These are phyloP conservation scores for Ambrosiella xylebori DNA, from an alignment of 2,329 filamentous ascomycete genomes.

Conservation along the genomic window DNA sequence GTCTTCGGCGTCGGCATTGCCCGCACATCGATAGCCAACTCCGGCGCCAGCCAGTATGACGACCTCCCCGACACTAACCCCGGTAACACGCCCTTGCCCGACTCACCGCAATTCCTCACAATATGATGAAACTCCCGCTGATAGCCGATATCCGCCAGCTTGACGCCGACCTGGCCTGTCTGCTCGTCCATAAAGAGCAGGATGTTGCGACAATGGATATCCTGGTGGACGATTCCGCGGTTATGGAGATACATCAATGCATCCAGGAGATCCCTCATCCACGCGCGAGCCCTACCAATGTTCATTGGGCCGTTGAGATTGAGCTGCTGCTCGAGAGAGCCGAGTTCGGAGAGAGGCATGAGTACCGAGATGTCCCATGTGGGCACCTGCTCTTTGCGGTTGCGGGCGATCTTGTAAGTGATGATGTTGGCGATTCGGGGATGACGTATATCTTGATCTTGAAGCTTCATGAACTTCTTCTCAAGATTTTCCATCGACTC, in stretches of 20 bases:
- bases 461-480: constrained; percentile 56
- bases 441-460: constrained; percentile 45
- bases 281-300: constrained; percentile 61
- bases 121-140: constrained; percentile 50
- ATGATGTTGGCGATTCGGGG: constrained; percentile 62
- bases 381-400: constrained; percentile 23
- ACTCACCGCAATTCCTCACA: constrained; percentile 22
- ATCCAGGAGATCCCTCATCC: constrained; percentile 83
- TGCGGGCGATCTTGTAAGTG: constrained; percentile 61
- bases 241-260: constrained; percentile 76
- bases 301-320: constrained; percentile 61
- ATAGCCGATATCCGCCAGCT: constrained; percentile 58
- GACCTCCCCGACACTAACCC: constrained; percentile 48
- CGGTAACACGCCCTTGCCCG: constrained; percentile 30
- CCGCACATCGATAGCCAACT: constrained; percentile 46
- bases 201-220: constrained; percentile 65
- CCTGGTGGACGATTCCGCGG: constrained; percentile 66
- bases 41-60: constrained; percentile 69
- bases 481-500: constrained; percentile 64
- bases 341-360: constrained; percentile 62
- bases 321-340: constrained; percentile 65
- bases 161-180: constrained; percentile 52
- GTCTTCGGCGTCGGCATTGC: constrained; percentile 57
- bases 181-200: constrained; percentile 50
- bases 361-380: constrained; percentile 61